These are phyloP conservation scores for Oxalis stricta DNA, from an alignment of 441 rosid genomes.

Conservation along the genomic window DNA sequence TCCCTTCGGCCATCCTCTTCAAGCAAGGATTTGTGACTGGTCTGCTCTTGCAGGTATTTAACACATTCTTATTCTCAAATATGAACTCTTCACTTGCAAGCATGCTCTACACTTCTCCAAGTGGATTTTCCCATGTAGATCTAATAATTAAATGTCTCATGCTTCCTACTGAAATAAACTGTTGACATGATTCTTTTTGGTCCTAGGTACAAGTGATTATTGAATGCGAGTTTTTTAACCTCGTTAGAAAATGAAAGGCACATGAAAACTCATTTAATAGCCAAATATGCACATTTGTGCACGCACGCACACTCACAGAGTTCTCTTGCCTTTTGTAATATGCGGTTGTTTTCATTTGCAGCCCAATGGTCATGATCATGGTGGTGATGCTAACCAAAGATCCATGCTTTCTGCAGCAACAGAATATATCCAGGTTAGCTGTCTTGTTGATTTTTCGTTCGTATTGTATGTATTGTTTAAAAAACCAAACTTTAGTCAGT, in stretches of 20 bases:
- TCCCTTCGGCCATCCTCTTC: constrained; percentile 96
- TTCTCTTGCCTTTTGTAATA: not conserved
- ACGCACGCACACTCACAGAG: not conserved
- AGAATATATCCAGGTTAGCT: constrained; percentile 80
- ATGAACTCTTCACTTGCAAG: too few relatives aligned
- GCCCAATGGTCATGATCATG: constrained; percentile 87
- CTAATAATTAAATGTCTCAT: too few relatives aligned
- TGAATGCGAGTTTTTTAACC: not conserved
- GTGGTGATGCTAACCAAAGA: constrained; percentile 50
- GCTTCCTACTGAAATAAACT: not conserved
- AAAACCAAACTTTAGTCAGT: not conserved
- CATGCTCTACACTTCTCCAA: not conserved
- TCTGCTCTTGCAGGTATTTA: constrained; percentile 62
- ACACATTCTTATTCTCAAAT: not conserved
- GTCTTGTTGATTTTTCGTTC: constrained; percentile 2
- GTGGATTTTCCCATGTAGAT: not conserved
- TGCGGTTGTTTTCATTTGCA: constrained; percentile 15
- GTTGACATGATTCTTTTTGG: not conserved
- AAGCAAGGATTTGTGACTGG: constrained; percentile 96
- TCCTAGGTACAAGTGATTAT: not conserved
- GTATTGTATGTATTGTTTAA: constrained; percentile 7
- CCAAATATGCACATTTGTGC: not conserved
- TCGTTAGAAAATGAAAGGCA: too few relatives aligned
- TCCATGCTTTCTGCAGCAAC: constrained; percentile 70
- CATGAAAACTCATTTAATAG: not conserved